Base-by-base conservation (phyloP, 2,329 filamentous ascomycete species). In the Westerdykella ornata region DNA sequence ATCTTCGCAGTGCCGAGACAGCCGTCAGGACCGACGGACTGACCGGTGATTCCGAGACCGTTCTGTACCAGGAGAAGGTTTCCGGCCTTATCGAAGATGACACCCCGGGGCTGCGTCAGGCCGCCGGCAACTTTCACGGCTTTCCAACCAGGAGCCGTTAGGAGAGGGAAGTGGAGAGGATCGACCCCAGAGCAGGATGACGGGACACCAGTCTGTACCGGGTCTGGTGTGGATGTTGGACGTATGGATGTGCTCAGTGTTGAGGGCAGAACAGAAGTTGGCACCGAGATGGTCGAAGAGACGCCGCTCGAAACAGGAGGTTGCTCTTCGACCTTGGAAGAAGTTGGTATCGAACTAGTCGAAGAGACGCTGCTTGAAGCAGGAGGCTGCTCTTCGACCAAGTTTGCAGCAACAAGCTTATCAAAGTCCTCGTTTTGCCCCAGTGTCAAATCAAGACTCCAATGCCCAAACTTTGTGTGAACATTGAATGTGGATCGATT, bases 21-120 rank as follows among this genome's bases (percentile, higher is more conserved):
- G 6, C 65, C 65, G 39, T 62, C 51, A 26, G 66, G 54, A 14
- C 58, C 58, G 8, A 71, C 43, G n/a, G 55, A 64, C 38, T 70
- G 60, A 11, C 53, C 65, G 17, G 56, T 62, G 16, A 72, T 62
- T 1, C 69, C 68, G 16, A 53, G 38, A 9, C 63, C 60, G 31
- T 59, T 57, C 44, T 71, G 62, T 2, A 70, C 54, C 6, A 71
- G 53, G 3, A 72, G 57, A 4, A 72, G 53, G 43, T 69, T 65
- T 1, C 68, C 69, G 3, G 53, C 53, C 6, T 44, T 51, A 42
- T 72, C 69, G 37, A 70, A 63, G 5, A 55, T 43, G 11, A 72
- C 56, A 2, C 65, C 62, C 20, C 69, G 60, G 13, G 69, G 69
- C 33, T 59, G 55, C 5, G 46, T 53, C n/a, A 71, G 44, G 7